phyloP scores from a whole-genome alignment of 176 grass and related monocot genomes.

The Bromus sterilis region DNA sequence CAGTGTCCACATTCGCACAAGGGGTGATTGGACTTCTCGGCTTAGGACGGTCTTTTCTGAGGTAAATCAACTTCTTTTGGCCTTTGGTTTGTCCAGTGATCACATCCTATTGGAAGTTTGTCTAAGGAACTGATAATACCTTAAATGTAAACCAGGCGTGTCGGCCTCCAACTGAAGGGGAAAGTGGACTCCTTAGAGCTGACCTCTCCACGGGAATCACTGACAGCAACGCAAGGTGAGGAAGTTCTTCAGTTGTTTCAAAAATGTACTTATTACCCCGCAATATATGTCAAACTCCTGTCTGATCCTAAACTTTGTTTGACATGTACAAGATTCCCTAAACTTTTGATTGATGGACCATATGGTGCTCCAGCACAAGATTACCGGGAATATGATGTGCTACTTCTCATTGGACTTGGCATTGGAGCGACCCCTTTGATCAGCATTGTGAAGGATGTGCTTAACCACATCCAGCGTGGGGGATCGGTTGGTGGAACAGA shows the following conservation, averaged over 20 bases:
- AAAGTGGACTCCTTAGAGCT: conserved; percentile 86
- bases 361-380: conserved; percentile 95
- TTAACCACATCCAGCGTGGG: conserved; percentile 75
- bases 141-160: conserved; percentile 57
- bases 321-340: conserved; percentile 56
- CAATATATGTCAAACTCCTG: not conserved
- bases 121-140: not conserved
- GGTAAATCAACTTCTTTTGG: conserved; percentile 31
- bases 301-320: not conserved
- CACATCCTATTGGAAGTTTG: no score
- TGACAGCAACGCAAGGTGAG: conserved; percentile 30
- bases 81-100: conserved; percentile 6
- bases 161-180: conserved; percentile 39
- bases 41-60: conserved; percentile 82
- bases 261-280: not conserved
- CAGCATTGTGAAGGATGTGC: conserved; percentile 91
- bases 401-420: conserved; percentile 81
- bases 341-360: conserved; percentile 74
- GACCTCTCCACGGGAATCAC: conserved; percentile 46
- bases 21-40: conserved; percentile 89
- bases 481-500: conserved; percentile 31
- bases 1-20: conserved; percentile 93
- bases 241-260: not conserved
- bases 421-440: conserved; percentile 96
- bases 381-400: conserved; percentile 78